Evolutionary conservation across 208 protist species (phyloP), one percentile per base, ranked within the genome.

Genomic region (Acanthamoeba culbertsoni): DNA sequence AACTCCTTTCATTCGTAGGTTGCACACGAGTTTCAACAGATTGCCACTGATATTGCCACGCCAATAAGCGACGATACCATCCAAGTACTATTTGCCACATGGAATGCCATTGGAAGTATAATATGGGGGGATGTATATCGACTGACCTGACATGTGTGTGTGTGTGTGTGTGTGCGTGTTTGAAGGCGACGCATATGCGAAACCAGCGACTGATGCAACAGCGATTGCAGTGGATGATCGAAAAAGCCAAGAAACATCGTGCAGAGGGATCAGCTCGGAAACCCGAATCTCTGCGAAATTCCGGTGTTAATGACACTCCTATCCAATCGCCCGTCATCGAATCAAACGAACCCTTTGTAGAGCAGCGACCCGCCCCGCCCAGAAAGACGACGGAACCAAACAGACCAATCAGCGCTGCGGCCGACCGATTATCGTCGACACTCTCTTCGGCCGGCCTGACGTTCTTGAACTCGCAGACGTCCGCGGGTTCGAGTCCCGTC

Each of bases 1-100:
- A 23, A 79, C 26, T 28, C 8, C 16, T 65, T 43, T 55, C 16
- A 42, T 28, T 28, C 73, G 57, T 40, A 91, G 51, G 91, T 93
- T 2, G 73, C 91, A 26, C 45, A 46, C 7, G 91, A 93, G 28
- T 93, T 89, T 88, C 91, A 93, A n/a, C 42, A 88, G 26, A 93
- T 93, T 14, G 68, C 59, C 2, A 65, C 20, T 14, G 51, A 82
- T 26, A 65, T 93, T 8, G 5, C 48, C 23, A 57, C 71, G 8
- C 91, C 73, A 0, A 26, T 82, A 1, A 37, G 16, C 73, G 73
- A 92, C 42, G 43, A 82, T 57, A 35, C 42, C 6, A n/a, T 63
- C 28, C 51, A 55, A 18, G 48, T 62, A 26, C n/a, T 16, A 7
- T 8, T 57, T 75, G 3, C 23, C 45, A 7, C 16, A 79, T n/a